phyloP scores from a whole-genome alignment of 2,329 filamentous ascomycete genomes.

The Fusarium sp. region DNA sequence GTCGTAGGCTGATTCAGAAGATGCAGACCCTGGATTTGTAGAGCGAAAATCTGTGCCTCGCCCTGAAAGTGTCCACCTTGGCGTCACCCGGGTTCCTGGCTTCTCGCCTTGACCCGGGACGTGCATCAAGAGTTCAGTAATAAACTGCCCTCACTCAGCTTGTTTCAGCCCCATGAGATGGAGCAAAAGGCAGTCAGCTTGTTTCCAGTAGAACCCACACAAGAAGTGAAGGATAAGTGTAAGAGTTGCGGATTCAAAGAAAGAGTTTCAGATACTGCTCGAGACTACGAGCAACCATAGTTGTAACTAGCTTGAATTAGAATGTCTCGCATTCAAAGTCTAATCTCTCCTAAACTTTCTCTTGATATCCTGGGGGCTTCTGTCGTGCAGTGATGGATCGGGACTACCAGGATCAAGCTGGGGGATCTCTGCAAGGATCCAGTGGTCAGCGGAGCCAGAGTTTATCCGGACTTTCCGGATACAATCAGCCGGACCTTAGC shows the following conservation, averaged over 20 bases:
- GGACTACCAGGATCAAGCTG: slow-evolving; percentile 35
- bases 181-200: background rate
- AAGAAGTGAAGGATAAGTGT: background rate
- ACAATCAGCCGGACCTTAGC: slow-evolving; percentile 11
- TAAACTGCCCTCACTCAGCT: background rate
- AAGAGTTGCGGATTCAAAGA: background rate
- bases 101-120: background rate
- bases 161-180: slow-evolving; percentile 6
- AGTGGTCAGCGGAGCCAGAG: slow-evolving; percentile 21
- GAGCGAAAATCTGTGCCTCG: slow-evolving; percentile 8
- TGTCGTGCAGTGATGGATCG: slow-evolving; percentile 32
- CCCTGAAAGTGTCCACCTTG: background rate
- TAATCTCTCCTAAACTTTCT: background rate
- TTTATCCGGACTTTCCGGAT: slow-evolving; percentile 34
- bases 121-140: background rate
- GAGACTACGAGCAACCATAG: background rate
- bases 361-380: slow-evolving; percentile 4
- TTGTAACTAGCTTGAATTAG: background rate
- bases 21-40: slow-evolving; percentile 7
- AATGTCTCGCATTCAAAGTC: background rate
- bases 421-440: slow-evolving; percentile 36
- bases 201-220: background rate
- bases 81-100: background rate
- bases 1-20: slow-evolving; percentile 1
- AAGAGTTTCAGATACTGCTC: background rate